phyloP scores from a whole-genome alignment of 2,329 filamentous ascomycete species.

The Ascochyta rabiei region DNA sequence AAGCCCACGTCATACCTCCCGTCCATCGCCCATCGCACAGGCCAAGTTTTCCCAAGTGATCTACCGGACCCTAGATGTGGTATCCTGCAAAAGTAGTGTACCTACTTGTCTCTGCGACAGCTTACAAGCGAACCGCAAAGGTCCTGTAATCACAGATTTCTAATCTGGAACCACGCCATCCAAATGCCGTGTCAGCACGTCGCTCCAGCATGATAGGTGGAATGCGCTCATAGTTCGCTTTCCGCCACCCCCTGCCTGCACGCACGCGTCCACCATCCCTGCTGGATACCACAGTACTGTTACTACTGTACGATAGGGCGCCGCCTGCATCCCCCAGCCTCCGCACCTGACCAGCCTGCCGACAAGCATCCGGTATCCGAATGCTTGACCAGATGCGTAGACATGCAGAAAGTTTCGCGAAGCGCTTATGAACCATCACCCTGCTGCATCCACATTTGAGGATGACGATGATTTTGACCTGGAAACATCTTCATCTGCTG shows the following conservation, averaged over 20 bases:
- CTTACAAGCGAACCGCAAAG: too few species aligned
- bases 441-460: not conserved
- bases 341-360: constrained; percentile 1
- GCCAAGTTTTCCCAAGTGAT: constrained; percentile 4
- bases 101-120: too few species aligned
- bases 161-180: too few species aligned
- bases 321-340: constrained; percentile 4
- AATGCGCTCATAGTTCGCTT: too few species aligned
- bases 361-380: constrained; percentile 1
- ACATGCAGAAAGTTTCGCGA: not conserved
- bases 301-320: not conserved
- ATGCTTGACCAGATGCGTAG: not conserved
- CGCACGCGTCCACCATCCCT: too few species aligned
- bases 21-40: constrained; percentile 8
- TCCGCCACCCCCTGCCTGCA: too few species aligned
- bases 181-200: too few species aligned
- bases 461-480: not conserved
- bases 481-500: not conserved
- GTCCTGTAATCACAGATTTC: too few species aligned
- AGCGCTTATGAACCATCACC: not conserved
- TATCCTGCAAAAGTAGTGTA: too few species aligned
- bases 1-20: constrained; percentile 9
- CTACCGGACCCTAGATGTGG: not conserved
- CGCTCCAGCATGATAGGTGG: too few species aligned
- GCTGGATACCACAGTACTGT: not conserved